Evolutionary conservation across 495 filamentous ascomycete species (phyloP).

Genomic region (Aspergillus homomorphus): DNA sequence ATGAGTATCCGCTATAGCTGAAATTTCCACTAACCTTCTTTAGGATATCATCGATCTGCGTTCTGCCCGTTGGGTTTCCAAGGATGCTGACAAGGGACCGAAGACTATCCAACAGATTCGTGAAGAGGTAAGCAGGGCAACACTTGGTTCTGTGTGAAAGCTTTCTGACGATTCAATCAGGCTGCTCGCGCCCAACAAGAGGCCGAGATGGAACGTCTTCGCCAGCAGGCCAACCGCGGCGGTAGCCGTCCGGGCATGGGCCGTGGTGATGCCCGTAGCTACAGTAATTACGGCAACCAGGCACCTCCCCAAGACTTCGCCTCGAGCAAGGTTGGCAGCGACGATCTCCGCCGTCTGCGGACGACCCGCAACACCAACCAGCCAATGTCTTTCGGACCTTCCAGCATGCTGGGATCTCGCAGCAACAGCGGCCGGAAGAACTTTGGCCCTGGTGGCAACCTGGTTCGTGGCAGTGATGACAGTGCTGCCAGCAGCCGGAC

Average conservation of each 20-base stretch:
- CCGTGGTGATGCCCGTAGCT: slow-evolving; percentile 81
- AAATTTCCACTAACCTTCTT: slow-evolving; percentile 1
- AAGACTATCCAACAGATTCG: slow-evolving; percentile 93
- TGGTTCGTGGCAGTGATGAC: slow-evolving; percentile 72
- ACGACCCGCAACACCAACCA: slow-evolving; percentile 61
- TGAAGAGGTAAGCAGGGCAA: slow-evolving; percentile 61
- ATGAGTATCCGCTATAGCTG: not conserved
- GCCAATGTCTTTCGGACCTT: slow-evolving; percentile 62
- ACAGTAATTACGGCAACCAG: slow-evolving; percentile 62
- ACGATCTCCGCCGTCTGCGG: slow-evolving; percentile 80
- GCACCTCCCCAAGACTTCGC: slow-evolving; percentile 65
- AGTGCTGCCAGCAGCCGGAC: slow-evolving; percentile 81
- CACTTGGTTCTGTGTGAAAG: not conserved
- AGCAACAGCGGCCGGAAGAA: slow-evolving; percentile 81
- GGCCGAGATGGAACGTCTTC: slow-evolving; percentile 52
- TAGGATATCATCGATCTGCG: slow-evolving; percentile 85
- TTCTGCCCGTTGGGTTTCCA: slow-evolving; percentile 69
- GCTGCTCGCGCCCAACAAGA: slow-evolving; percentile 67
- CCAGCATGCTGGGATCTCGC: slow-evolving; percentile 73
- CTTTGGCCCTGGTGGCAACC: slow-evolving; percentile 66
- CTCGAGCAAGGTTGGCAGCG: slow-evolving; percentile 78
- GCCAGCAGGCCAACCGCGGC: slow-evolving; percentile 47
- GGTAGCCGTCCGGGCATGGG: slow-evolving; percentile 68
- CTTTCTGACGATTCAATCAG: slow-evolving; percentile 36
- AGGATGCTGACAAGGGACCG: slow-evolving; percentile 84